Conservation (phyloP, 75 land plant genomes). For the Selaginella tamariscina region DNA sequence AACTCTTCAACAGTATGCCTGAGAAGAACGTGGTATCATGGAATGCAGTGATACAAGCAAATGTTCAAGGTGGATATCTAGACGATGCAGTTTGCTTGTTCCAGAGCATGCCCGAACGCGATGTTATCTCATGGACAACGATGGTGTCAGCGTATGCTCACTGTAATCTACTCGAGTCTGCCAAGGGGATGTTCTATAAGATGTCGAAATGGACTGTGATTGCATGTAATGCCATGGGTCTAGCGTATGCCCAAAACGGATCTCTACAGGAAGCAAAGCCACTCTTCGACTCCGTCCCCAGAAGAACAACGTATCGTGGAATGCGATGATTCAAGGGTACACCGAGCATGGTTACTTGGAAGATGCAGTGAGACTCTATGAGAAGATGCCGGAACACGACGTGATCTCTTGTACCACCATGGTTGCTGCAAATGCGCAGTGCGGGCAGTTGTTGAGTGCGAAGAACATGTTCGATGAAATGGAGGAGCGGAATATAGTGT, state of each 20-base stretch:
- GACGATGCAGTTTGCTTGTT: not conserved
- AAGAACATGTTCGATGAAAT: not conserved
- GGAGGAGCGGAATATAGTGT: not conserved
- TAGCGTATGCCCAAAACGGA: not conserved
- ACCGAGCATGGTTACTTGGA: not conserved
- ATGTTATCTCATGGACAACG: not conserved
- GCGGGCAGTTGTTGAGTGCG: not conserved
- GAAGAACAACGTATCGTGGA: not conserved
- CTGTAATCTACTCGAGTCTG: not conserved
- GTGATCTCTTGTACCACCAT: not conserved
- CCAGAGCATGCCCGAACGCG: not conserved
- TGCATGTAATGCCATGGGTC: not conserved
- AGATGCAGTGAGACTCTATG: not conserved
- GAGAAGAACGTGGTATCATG: not conserved
- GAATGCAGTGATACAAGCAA: not conserved
- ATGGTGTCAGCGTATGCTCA: not conserved
- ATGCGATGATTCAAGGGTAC: not conserved
- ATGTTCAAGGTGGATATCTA: not conserved
- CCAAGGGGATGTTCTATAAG: not conserved
- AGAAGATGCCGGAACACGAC: not conserved
- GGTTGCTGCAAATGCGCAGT: not conserved
- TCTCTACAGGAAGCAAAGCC: not conserved
- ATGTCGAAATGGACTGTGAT: not conserved
- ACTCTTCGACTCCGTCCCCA: not conserved
- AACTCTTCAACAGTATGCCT: not conserved